A percentile compares a stretch with the other conserved stretches of the same genome.
These are phyloP conservation scores for Scheffersomyces illinoinensis DNA, from an alignment of 1,139 yeast genomes.

Conservation along the genomic window DNA sequence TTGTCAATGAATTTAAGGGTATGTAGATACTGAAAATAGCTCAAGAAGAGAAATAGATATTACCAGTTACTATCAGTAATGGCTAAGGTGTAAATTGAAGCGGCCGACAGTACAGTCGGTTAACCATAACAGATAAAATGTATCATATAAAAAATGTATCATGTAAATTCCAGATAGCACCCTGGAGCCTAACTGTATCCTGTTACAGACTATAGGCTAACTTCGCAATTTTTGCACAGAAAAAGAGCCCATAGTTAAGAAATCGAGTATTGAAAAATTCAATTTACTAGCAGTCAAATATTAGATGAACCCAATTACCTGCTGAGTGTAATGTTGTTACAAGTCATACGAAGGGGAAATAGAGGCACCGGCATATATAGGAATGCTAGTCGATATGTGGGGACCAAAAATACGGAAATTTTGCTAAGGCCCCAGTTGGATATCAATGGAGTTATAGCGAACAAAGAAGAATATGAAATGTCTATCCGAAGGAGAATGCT, in stretches of 20 bases:
- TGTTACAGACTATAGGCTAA: too few species aligned
- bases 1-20: too few species aligned
- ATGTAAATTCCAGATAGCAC: not conserved
- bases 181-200: not conserved
- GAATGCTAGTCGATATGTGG: constrained; percentile 7
- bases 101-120: too few species aligned
- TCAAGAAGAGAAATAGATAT: not conserved
- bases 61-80: not conserved
- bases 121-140: too few species aligned
- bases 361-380: not conserved
- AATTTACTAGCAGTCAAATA: not conserved
- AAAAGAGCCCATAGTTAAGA: not conserved
- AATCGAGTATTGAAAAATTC: not conserved
- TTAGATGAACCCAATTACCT: not conserved
- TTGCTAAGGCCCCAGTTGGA: constrained; percentile 49
- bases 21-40: not conserved
- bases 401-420: constrained; percentile 21
- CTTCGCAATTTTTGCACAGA: not conserved
- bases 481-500: constrained; percentile 51
- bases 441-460: constrained; percentile 43
- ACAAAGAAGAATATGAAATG: constrained; percentile 37
- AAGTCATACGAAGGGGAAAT: not conserved
- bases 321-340: not conserved
- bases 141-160: too few species aligned
- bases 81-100: too few species aligned